Evolutionary conservation across 2,329 filamentous ascomycete species (phyloP).

Genomic region (Verticillium zaregamsianum): DNA sequence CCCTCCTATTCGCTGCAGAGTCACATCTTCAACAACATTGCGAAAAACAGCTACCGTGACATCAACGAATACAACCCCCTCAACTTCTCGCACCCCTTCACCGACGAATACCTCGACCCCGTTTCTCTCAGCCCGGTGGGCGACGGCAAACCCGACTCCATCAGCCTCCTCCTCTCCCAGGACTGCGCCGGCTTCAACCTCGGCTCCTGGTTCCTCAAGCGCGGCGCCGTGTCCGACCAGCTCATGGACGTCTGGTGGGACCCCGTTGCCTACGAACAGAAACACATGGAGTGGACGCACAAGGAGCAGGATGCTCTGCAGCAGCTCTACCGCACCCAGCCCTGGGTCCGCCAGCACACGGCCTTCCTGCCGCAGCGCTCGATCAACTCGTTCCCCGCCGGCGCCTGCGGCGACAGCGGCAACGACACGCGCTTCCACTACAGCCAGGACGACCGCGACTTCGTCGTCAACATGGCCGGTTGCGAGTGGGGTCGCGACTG

Average conservation of each 20-base stretch:
- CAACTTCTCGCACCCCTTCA: slow-evolving; percentile 83
- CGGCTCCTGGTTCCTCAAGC: slow-evolving; percentile 87
- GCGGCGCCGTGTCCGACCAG: slow-evolving; percentile 85
- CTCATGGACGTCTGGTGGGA: slow-evolving; percentile 98
- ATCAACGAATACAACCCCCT: slow-evolving; percentile 96
- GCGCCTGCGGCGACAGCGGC: slow-evolving; percentile 77
- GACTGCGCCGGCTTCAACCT: slow-evolving; percentile 96
- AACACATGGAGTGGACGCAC: slow-evolving; percentile 98
- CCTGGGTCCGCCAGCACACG: slow-evolving; percentile 85
- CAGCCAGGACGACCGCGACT: slow-evolving; percentile 78
- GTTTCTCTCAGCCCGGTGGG: slow-evolving; percentile 68
- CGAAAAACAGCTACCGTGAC: slow-evolving; percentile 77
- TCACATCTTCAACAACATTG: slow-evolving; percentile 82
- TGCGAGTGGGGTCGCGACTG: slow-evolving; percentile 97
- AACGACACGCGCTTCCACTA: slow-evolving; percentile 82
- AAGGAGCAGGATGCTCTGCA: slow-evolving; percentile 97
- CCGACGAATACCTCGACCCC: slow-evolving; percentile 70
- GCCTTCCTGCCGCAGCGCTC: slow-evolving; percentile 87
- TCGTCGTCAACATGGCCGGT: slow-evolving; percentile 96
- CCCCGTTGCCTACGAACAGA: slow-evolving; percentile 94
- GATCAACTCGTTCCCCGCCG: slow-evolving; percentile 91
- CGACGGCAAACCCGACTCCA: slow-evolving; percentile 71
- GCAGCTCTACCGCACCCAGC: slow-evolving; percentile 84
- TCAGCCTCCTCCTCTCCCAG: slow-evolving; percentile 86
- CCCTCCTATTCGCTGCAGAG: slow-evolving; percentile 82